Base-by-base conservation (phyloP, 2,329 filamentous ascomycete genomes). In the Colletotrichum sp. region DNA sequence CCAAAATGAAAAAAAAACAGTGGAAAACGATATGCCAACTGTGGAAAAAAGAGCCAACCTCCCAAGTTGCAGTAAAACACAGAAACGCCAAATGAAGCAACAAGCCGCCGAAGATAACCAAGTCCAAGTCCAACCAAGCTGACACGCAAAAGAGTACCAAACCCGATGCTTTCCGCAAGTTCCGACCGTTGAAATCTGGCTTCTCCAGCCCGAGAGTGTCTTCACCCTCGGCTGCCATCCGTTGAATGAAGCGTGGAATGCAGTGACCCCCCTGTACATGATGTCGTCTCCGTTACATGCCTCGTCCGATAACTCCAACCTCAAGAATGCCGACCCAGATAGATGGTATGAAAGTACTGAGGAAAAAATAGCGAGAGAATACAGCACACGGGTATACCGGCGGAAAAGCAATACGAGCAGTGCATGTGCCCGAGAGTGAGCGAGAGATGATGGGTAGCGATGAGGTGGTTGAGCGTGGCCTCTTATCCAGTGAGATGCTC, bases 301-400 rank as follows among this genome's bases (percentile, higher is more conserved):
- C 58, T 67, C 62, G 13, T 58, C 73, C 70, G 22, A 67, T 48
- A 75, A 73, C 73, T 56, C 70, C 69, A 56, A 58, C 32, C 28
- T 58, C 39, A 58, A 16, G 43, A 56, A 34, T 66, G 61, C 36
- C 27, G 10, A 25, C 34, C 70, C 56, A 70, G 56, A 30, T 61
- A 58, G 25, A 56, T 52, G 27, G 48, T 27, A 28, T 36, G 28
- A 34, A 32, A 61, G 56, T 34, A 18, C 25, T 43, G 13, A 36
- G 32, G 27, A 43, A 32, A 43, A 55, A 61, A 34, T 62, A 68
- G 25, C 61, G 62, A 67, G 62, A 75, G 64, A 74, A 76, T 76
- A 76, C 66, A 76, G 62, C 66, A 70, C 60, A 39, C 74, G 74
- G 71, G 25, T 75, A 66, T 71, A 74, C 71, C 74, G 66, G 60